Base-by-base conservation (phyloP, 139 green algal genomes). In the Chlorella sp. region DNA sequence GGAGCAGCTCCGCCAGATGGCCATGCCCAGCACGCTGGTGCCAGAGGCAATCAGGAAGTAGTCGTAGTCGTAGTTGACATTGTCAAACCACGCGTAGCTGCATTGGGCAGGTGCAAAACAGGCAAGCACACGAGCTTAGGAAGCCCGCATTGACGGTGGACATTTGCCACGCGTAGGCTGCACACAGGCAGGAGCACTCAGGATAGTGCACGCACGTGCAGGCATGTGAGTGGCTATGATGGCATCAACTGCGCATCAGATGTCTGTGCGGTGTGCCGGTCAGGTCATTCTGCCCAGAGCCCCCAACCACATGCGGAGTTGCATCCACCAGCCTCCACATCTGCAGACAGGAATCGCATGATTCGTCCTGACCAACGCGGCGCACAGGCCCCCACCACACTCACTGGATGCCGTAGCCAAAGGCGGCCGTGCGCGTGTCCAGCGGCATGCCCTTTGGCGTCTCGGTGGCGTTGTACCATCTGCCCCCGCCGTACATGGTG, bases 71-170 rank as follows among this genome's bases (percentile, higher is more conserved):
- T 83, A 83, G 17, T 50, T 72, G 31, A 61, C 23, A 55, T 78
- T 76, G 49, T 68, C 77, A 49, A 70, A 82, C 77, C 77, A 82
- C 3, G 70, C 63, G 65, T 82, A 82, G 49, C 71, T 72, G 63
- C 49, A 27, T 31, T 14, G 6, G 14, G 31, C 27, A 34, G 29
- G 26, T n/a, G 27, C n/a, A 66, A 34, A 66, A 29, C 4, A 34
- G 60, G 3, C 26, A 26, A 66, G 60, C 17, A 29, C 4, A 29
- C 55, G 23, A 29, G 20, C 55, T 31, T 63, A n/a, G 6, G 55
- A 31, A 22, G 23, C 3, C 55, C 26, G 55, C n/a, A n/a, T n/a
- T n/a, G n/a, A n/a, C n/a, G n/a, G n/a, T n/a, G n/a, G n/a, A n/a
- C n/a, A n/a, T n/a, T n/a, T n/a, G n/a, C n/a, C n/a, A 55, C 55